These are phyloP conservation scores for Calycina marina DNA, from an alignment of 2,329 filamentous ascomycete genomes.

Conservation along the genomic window DNA sequence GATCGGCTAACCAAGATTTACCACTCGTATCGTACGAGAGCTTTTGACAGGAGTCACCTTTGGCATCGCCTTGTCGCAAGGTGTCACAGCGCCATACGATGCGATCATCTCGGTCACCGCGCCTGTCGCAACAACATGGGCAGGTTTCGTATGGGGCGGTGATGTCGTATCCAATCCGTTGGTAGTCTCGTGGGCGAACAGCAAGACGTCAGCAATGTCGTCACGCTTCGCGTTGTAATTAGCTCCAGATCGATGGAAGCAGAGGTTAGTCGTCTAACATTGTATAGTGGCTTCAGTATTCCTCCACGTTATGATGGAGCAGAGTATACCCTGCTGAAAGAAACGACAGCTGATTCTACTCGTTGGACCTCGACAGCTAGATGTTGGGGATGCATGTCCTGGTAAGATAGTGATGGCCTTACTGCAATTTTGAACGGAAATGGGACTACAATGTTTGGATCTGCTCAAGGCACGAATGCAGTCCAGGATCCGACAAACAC, in stretches of 20 bases:
- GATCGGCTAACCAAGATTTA: constrained; percentile 7
- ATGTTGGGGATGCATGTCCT: constrained; percentile 11
- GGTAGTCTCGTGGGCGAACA: constrained; percentile 7
- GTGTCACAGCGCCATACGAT: constrained; percentile 7
- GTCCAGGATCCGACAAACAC: constrained; percentile 10
- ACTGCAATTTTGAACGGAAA: constrained; percentile 8
- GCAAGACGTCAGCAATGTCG: constrained; percentile 5
- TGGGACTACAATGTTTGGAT: constrained; percentile 9
- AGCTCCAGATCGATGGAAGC: neutral
- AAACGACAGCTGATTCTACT: constrained; percentile 8
- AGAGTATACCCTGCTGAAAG: constrained; percentile 8
- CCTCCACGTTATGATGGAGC: constrained; percentile 9
- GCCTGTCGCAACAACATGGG: constrained; percentile 7
- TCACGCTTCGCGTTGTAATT: constrained; percentile 9
- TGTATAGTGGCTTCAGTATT: constrained; percentile 7
- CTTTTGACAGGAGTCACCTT: constrained; percentile 2
- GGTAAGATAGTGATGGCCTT: constrained; percentile 7
- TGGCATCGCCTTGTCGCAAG: constrained; percentile 5
- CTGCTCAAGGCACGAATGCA: constrained; percentile 8
- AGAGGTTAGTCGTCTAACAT: constrained; percentile 5
- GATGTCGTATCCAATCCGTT: constrained; percentile 8
- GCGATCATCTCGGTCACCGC: constrained; percentile 8
- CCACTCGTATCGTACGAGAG: constrained; percentile 5
- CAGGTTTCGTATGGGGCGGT: constrained; percentile 7
- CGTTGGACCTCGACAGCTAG: constrained; percentile 11